Conservation (phyloP, 208 protist genomes). For the Leishmania arabica region DNA sequence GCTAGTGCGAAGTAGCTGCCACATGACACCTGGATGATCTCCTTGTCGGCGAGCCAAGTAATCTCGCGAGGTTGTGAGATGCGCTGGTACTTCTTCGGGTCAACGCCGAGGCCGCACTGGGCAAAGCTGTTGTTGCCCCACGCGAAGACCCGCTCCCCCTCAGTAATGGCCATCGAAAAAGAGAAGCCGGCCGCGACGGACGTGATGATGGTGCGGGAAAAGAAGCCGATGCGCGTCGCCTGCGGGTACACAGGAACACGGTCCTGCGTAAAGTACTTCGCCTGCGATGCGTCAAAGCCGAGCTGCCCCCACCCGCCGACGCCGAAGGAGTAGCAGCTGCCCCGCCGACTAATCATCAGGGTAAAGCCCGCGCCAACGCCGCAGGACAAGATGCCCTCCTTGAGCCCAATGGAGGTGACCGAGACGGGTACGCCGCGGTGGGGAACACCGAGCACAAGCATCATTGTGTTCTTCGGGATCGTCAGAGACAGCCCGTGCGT, state of each 20-base stretch:
- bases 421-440: conserved; percentile 56
- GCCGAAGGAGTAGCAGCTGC: conserved; percentile 71
- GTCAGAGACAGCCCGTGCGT: conserved; percentile 71
- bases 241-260: conserved; percentile 66
- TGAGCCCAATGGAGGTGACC: conserved; percentile 43
- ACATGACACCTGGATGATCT: conserved; percentile 81
- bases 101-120: conserved; percentile 78
- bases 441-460: conserved; percentile 66
- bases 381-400: conserved; percentile 71
- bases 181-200: conserved; percentile 60
- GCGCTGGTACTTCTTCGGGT: conserved; percentile 54
- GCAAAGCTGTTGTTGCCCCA: conserved; percentile 88
- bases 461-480: conserved; percentile 58
- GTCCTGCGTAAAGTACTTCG: conserved; percentile 60
- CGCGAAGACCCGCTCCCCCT: conserved; percentile 71
- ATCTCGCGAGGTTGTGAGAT: conserved; percentile 68
- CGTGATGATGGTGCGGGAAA: conserved; percentile 56
- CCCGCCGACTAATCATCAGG: conserved; percentile 67
- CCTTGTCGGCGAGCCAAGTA: conserved; percentile 70
- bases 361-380: conserved; percentile 78
- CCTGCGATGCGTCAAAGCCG: conserved; percentile 48
- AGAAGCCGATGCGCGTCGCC: conserved; percentile 65
- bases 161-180: conserved; percentile 66
- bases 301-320: conserved; percentile 84
- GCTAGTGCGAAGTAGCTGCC: conserved; percentile 83